A percentile compares a stretch with the other conserved stretches of the same genome.
phyloP scores from a whole-genome alignment of 768 basidiomycete species.

The Rhodotorula toruloides region DNA sequence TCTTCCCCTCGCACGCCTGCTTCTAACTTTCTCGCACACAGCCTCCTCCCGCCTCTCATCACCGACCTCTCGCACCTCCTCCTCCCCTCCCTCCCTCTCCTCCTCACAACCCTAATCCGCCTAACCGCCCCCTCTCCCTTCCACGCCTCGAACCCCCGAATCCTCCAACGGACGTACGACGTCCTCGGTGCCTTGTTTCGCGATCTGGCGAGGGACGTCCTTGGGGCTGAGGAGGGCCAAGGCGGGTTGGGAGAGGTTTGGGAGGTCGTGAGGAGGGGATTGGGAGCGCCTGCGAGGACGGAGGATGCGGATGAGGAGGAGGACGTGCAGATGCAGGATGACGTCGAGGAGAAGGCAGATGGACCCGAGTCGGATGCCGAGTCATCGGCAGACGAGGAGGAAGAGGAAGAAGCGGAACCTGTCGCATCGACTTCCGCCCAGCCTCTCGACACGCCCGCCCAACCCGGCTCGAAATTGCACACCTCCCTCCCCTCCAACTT shows the following conservation, averaged over 20 bases:
- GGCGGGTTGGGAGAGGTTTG: constrained; percentile 20
- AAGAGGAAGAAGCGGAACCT: constrained; percentile 10
- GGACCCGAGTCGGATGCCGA: not conserved
- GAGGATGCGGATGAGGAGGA: constrained; percentile 6
- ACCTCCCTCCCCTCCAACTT: constrained; percentile 11
- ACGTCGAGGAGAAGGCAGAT: not conserved
- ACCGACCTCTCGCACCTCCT: constrained; percentile 33
- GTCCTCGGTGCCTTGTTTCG: constrained; percentile 35
- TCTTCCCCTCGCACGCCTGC: not conserved
- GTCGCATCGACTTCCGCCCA: constrained; percentile 34
- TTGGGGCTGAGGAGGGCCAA: constrained; percentile 1
- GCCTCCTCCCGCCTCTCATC: constrained; percentile 35
- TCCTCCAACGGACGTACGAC: constrained; percentile 39
- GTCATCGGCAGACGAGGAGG: constrained; percentile 19
- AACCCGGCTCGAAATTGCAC: not conserved
- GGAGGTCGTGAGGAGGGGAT: constrained; percentile 31
- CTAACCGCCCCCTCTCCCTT: constrained; percentile 36
- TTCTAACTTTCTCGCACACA: not conserved
- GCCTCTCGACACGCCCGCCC: not conserved
- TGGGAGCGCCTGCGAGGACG: constrained; percentile 21
- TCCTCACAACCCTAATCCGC: constrained; percentile 35
- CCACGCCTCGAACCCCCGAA: constrained; percentile 30
- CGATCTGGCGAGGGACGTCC: constrained; percentile 29
- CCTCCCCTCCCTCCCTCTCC: constrained; percentile 26
- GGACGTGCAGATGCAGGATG: not conserved